Conservation (phyloP, 306 rosid genomes). For the Psophocarpus tetragonolobus region DNA sequence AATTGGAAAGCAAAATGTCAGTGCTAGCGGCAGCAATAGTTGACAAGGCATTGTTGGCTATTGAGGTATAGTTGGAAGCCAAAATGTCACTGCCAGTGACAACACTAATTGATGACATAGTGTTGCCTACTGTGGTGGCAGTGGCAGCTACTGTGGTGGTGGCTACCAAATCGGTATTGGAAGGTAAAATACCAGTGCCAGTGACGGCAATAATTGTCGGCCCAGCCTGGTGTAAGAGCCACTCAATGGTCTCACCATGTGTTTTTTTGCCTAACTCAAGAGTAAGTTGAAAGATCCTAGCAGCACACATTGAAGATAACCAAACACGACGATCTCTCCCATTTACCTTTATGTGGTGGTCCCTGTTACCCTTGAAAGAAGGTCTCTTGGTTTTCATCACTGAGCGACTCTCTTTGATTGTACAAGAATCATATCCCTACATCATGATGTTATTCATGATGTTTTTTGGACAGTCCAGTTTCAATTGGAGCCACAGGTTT, state of each 20-base stretch:
- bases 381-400: not conserved
- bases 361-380: not conserved
- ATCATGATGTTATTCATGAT: too few species aligned
- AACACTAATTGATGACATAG: not conserved
- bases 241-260: not conserved
- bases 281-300: not conserved
- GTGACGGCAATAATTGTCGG: not conserved
- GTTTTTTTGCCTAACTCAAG: not conserved
- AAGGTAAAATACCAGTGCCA: not conserved
- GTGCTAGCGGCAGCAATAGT: not conserved
- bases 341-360: not conserved
- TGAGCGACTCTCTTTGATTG: not conserved
- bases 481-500: too few species aligned
- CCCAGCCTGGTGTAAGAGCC: not conserved
- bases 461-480: too few species aligned
- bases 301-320: not conserved
- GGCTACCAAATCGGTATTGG: too few species aligned
- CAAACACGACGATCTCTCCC: not conserved
- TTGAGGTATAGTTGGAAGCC: not conserved
- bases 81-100: not conserved
- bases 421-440: too few species aligned
- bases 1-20: not conserved
- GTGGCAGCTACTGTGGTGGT: too few species aligned
- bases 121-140: too few species aligned
- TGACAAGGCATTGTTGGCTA: too few species aligned